Evolutionary conservation across 257 asterid species (phyloP), one percentile per base, ranked within the genome.

Genomic region (Scutellaria galericulata): DNA sequence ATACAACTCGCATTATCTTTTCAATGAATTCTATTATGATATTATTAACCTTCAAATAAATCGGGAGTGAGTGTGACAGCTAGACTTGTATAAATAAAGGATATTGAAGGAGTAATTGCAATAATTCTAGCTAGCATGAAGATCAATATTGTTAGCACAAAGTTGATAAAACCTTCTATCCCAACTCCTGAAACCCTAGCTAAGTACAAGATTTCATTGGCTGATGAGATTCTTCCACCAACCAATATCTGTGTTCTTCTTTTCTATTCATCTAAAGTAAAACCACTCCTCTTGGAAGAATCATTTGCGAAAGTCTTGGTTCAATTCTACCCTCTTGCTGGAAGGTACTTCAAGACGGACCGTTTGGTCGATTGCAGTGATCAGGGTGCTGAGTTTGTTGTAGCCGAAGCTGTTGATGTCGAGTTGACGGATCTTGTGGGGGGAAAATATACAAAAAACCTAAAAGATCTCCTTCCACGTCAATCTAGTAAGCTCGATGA

Each of bases 271-370:
- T 51, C 42, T 18, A 44, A 13, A 13, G 5, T 18, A 0, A 11
- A 39, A 15, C 7, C 9, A 45, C n/a, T 3, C 13, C 11, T 20
- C 22, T 9, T 41, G 7, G 65, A 64, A 64, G 64, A 12, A 58
- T 65, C 77, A 7, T 42, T 77, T 24, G 20, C 66, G 18, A 64
- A 12, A 64, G 42, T 27, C 8, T 24, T 70, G 45, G 10, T 27
- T 20, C 45, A 52, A 13, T 67, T 56, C 44, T 72, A 80, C 51
- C 84, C 81, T 5, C 54, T 76, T 9, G 77, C 82, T 0, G 79
- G 77, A 50, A 64, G 77, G 41, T 57, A 41, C 47, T 8, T 37
- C 4, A 63, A 27, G 45, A 58, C 46, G 4, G 46, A 74, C 42
- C 51, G 15, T 55, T 2, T 60, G 1, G 27, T 79, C 10, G 75